phyloP scores from a whole-genome alignment of 495 filamentous ascomycete genomes.

The Podospora conica region DNA sequence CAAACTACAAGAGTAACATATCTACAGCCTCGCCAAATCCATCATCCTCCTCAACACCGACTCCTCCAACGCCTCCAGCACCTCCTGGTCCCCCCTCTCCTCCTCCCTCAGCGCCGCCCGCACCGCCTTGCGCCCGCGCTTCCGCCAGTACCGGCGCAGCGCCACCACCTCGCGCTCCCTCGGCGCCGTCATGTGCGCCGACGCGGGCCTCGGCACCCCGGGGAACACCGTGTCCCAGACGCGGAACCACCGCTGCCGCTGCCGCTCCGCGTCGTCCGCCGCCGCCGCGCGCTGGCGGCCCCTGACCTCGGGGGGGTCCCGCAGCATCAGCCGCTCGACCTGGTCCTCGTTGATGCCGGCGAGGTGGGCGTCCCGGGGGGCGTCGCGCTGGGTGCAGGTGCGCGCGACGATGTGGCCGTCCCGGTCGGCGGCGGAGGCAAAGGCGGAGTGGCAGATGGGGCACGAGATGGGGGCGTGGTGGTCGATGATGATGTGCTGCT shows the following conservation, averaged over 20 bases:
- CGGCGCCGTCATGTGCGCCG: neutral
- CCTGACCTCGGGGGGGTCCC: neutral
- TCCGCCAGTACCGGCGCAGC: neutral
- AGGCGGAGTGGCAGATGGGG: neutral
- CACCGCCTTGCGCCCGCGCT: neutral
- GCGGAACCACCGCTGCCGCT: neutral
- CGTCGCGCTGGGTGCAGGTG: neutral
- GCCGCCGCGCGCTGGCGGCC: neutral
- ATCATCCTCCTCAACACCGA: neutral
- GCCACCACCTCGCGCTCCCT: neutral
- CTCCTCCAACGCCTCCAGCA: neutral
- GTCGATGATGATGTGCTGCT: constrained; percentile 12
- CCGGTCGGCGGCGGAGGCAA: neutral
- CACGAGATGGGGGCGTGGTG: constrained; percentile 1
- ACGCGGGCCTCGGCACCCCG: neutral
- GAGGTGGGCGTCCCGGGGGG: neutral
- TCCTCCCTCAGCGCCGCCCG: neutral
- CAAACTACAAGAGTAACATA: no score
- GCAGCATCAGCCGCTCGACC: neutral
- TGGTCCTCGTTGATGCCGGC: neutral
- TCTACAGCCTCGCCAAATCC: neutral
- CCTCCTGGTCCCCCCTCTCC: neutral
- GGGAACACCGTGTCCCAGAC: neutral
- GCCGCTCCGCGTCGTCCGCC: neutral
- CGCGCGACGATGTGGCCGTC: constrained; percentile 2